phyloP scores from a whole-genome alignment of 352 stramenopile species.

The Phytophthora ohioensis region DNA sequence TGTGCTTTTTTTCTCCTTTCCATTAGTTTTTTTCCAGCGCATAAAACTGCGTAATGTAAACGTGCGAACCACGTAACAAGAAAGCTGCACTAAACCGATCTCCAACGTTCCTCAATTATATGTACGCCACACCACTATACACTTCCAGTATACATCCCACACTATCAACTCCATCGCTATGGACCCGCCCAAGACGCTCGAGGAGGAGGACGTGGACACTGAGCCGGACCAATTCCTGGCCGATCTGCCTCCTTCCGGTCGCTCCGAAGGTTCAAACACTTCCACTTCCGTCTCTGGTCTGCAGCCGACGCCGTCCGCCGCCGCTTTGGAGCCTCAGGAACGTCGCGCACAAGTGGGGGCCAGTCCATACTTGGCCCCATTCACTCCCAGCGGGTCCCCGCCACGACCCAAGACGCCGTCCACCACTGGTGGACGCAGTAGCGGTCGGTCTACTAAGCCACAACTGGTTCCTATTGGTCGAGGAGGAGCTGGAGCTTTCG shows the following conservation, averaged over 20 bases:
- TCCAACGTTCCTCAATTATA: too few relatives aligned
- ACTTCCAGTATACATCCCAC: not conserved
- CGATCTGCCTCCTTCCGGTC: constrained; percentile 31
- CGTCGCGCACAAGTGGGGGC: constrained; percentile 68
- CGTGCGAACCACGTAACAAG: too few relatives aligned
- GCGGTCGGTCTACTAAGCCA: constrained; percentile 46
- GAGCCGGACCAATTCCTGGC: constrained; percentile 42
- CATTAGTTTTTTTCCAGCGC: too few relatives aligned
- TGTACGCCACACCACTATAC: too few relatives aligned
- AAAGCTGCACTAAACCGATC: too few relatives aligned
- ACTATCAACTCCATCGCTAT: constrained; percentile 7
- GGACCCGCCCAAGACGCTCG: constrained; percentile 27
- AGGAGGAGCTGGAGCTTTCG: constrained; percentile 24
- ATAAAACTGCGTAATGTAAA: too few relatives aligned
- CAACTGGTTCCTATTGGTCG: constrained; percentile 64
- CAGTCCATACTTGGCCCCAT: constrained; percentile 72
- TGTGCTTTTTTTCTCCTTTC: too few relatives aligned
- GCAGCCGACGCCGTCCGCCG: constrained; percentile 35
- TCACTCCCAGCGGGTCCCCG: constrained; percentile 73
- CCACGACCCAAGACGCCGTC: constrained; percentile 65
- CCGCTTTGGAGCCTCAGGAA: constrained; percentile 49
- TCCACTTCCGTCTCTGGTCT: not conserved
- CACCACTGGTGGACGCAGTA: constrained; percentile 29
- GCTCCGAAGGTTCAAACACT: not conserved
- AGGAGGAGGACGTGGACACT: constrained; percentile 36